A percentile compares a stretch with the other conserved stretches of the same genome.
phyloP scores from a whole-genome alignment of 1,284 basidiomycete species.

The Leccinum angustisporum region DNA sequence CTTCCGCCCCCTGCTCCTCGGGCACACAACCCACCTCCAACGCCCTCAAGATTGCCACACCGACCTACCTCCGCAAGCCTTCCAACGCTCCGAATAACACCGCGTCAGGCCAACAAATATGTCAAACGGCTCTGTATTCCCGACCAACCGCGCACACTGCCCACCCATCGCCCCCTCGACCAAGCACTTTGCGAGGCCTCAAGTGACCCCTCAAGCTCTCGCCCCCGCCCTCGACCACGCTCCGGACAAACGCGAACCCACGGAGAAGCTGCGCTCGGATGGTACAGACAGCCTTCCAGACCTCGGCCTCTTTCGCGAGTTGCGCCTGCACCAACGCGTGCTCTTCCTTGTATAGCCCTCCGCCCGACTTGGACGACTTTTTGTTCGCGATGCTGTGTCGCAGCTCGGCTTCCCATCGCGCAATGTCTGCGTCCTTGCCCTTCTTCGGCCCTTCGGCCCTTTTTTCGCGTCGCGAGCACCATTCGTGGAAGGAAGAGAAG shows the following conservation, averaged over 20 bases:
- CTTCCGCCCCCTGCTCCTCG: slow-evolving; percentile 72
- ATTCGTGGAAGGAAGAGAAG: not conserved
- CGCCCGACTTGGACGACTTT: slow-evolving; percentile 38
- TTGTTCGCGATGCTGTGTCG: slow-evolving; percentile 81
- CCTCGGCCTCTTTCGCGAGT: slow-evolving; percentile 71
- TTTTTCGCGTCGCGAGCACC: slow-evolving; percentile 68
- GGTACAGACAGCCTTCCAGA: slow-evolving; percentile 58
- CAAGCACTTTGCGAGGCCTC: slow-evolving; percentile 59
- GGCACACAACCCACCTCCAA: slow-evolving; percentile 68
- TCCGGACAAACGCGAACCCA: slow-evolving; percentile 67
- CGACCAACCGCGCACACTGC: slow-evolving; percentile 58
- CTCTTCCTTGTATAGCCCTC: slow-evolving; percentile 78
- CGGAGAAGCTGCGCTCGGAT: slow-evolving; percentile 60
- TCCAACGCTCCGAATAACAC: slow-evolving; percentile 73
- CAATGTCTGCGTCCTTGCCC: slow-evolving; percentile 84
- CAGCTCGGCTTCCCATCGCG: slow-evolving; percentile 93
- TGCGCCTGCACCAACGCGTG: slow-evolving; percentile 79
- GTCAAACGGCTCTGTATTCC: slow-evolving; percentile 53
- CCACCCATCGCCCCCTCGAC: slow-evolving; percentile 63
- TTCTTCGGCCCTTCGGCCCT: slow-evolving; percentile 58
- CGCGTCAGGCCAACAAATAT: slow-evolving; percentile 72
- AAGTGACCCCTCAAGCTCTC: slow-evolving; percentile 56
- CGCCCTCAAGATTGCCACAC: slow-evolving; percentile 77
- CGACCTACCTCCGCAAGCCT: slow-evolving; percentile 67
- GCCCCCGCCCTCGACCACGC: slow-evolving; percentile 48